phyloP scores from a whole-genome alignment of 306 rosid species.

The Coriaria nepalensis region DNA sequence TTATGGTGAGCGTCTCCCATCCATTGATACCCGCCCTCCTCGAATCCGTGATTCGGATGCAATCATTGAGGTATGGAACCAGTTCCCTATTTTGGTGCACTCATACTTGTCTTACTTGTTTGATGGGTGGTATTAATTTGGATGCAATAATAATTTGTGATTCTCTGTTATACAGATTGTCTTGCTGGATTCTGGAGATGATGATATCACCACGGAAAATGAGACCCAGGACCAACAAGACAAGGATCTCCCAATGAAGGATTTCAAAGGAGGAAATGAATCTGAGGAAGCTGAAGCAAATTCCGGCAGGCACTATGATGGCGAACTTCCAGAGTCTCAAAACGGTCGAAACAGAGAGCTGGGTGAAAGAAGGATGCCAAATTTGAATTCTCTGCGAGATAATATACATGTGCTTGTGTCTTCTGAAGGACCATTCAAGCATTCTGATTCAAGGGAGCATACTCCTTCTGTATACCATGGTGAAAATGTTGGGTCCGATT shows the following conservation, averaged over 20 bases:
- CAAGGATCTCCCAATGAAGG: conserved; percentile 39
- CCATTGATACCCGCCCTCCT: conserved; percentile 90
- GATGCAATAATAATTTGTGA: conserved; percentile 17
- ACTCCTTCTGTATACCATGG: conserved; percentile 24
- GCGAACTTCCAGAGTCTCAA: conserved; percentile 30
- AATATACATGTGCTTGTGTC: conserved; percentile 27
- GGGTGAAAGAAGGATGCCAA: conserved; percentile 41
- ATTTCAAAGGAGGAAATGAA: conserved; percentile 34
- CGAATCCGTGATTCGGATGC: conserved; percentile 94
- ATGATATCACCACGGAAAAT: conserved; percentile 58
- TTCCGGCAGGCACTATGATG: conserved; percentile 33
- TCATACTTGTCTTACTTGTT: conserved; percentile 1
- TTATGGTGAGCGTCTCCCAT: conserved; percentile 89
- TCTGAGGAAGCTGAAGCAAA: conserved; percentile 33
- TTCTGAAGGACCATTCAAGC: conserved; percentile 30
- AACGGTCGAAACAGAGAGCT: conserved; percentile 39
- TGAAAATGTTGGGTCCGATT: conserved; percentile 20
- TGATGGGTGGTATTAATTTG: too few relatives aligned
- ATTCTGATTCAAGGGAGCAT: conserved; percentile 31
- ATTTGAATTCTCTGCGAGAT: conserved; percentile 23
- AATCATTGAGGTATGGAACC: conserved; percentile 76
- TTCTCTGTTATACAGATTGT: conserved; percentile 59
- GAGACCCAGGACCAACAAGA: conserved; percentile 39
- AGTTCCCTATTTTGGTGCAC: conserved; percentile 10
- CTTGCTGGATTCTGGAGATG: conserved; percentile 75